Conservation (phyloP, 1,284 basidiomycete species). For the Jaminaea rosea region DNA sequence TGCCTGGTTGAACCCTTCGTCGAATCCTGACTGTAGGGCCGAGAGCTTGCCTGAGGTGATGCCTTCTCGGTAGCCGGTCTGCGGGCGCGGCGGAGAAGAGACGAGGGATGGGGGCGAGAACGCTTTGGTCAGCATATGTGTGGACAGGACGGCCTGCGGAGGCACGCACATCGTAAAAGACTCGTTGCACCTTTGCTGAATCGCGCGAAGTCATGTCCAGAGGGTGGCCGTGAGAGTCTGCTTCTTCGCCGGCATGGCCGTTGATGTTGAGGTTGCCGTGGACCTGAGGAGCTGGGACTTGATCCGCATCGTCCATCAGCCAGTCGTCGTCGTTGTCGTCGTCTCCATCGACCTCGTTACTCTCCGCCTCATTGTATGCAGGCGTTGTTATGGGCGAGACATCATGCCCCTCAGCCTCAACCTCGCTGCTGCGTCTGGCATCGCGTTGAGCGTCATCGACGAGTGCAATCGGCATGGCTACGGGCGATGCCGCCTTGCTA, state of each 20-base stretch:
- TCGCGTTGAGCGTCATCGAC: too few species aligned
- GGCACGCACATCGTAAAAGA: constrained; percentile 28
- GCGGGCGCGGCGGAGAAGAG: too few species aligned
- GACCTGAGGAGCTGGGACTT: too few species aligned
- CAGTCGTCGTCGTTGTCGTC: constrained; percentile 22
- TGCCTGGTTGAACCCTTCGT: constrained; percentile 65
- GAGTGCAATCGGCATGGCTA: too few species aligned
- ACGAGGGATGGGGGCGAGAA: neutral
- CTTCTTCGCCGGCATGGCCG: too few species aligned
- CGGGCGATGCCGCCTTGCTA: too few species aligned
- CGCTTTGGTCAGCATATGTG: neutral
- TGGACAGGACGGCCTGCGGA: neutral
- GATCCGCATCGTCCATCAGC: constrained; percentile 22
- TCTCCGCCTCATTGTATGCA: neutral
- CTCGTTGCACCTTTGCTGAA: constrained; percentile 17
- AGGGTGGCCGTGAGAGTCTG: too few species aligned
- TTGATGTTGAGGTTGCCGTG: too few species aligned
- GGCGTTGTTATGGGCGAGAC: too few species aligned
- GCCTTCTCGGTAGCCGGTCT: constrained; percentile 82
- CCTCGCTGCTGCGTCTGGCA: too few species aligned
- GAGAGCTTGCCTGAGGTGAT: constrained; percentile 74
- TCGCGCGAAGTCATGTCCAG: constrained; percentile 23
- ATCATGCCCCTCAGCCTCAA: too few species aligned
- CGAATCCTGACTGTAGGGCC: constrained; percentile 69
- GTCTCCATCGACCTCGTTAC: neutral